Base-by-base conservation (phyloP, 2,329 filamentous ascomycete genomes). In the Aspergillus unguis region DNA sequence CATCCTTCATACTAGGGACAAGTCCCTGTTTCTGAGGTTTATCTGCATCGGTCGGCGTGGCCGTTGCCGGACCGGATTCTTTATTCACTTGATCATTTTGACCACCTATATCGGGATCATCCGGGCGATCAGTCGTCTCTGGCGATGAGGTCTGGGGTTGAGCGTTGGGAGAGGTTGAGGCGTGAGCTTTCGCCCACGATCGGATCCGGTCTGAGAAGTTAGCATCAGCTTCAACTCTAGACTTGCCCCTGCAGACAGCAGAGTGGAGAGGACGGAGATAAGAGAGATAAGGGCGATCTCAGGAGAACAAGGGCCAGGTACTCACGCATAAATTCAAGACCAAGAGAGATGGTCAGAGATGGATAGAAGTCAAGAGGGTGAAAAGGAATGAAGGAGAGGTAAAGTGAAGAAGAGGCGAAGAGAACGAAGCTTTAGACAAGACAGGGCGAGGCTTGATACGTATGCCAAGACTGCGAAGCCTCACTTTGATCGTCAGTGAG, bases 171-270 rank as follows among this genome's bases (percentile, higher is more conserved):
- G 59, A 58, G 25, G 62, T 59, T 32, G 64, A 65, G 25, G 67
- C 67, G 68, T 70, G 68, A 70, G 68, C 68, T 70, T 69, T 70
- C 68, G 68, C 68, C 68, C 68, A 70, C 68, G 68, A 69, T 55
- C 65, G 60, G 66, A 70, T 69, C 54, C 66, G 67, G 68, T 70
- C 68, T 70, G 23, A 25, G 44, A 32, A 7, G 31, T 5, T 35
- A 46, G 38, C n/a, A 11, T 33, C 11, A 44, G 47, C 45, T 42
- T 40, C n/a, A 17, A 32, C 11, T 23, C 25, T 38, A 27, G 17
- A 6, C 29, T 33, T 33, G 31, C 5, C 27, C 10, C 37, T 17
- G 11, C 17, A 28, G n/a, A 17, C 37, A n/a, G 28, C 23, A 33
- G 46, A 26, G 23, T 28, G 23, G 27, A 43, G 40, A 26, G 27